Percentiles rank a stretch among this genome's conserved stretches.
These are phyloP conservation scores for Phytophthora capsici DNA, from an alignment of 352 stramenopile species.

Conservation along the genomic window DNA sequence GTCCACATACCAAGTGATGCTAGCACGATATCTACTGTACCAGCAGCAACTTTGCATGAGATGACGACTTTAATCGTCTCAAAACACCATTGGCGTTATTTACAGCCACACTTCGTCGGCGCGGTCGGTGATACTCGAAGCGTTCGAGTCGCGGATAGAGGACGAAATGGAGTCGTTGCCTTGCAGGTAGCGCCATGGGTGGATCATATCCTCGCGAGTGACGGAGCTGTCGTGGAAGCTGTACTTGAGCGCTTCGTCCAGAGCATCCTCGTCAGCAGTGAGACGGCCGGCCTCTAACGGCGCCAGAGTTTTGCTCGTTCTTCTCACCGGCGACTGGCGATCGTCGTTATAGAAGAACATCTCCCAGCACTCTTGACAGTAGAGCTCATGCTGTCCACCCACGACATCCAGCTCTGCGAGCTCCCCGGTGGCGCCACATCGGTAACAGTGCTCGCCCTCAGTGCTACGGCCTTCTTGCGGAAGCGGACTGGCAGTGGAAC, in stretches of 20 bases:
- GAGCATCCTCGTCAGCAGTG: conserved; percentile 38
- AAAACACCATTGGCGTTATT: conserved; percentile 12
- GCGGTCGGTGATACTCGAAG: conserved; percentile 51
- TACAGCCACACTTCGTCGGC: conserved; percentile 65
- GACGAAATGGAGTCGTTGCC: conserved; percentile 52
- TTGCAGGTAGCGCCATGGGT: conserved; percentile 61
- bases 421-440: conserved; percentile 61
- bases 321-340: conserved; percentile 21
- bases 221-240: conserved; percentile 78
- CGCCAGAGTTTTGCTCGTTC: conserved; percentile 32
- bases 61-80: conserved; percentile 8
- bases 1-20: conserved; percentile 13
- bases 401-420: conserved; percentile 63
- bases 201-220: conserved; percentile 58
- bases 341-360: conserved; percentile 75
- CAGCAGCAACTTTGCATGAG: conserved; percentile 7
- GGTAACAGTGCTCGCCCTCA: conserved; percentile 50
- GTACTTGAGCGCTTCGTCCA: conserved; percentile 71
- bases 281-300: conserved; percentile 28
- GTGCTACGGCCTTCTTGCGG: conserved; percentile 22
- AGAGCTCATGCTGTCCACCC: conserved; percentile 49
- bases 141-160: conserved; percentile 62
- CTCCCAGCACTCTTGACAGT: conserved; percentile 82
- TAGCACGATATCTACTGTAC: conserved; percentile 2
- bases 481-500: conserved; percentile 37